phyloP scores from a whole-genome alignment of 2,329 filamentous ascomycete species.

The Fulvia fulva region DNA sequence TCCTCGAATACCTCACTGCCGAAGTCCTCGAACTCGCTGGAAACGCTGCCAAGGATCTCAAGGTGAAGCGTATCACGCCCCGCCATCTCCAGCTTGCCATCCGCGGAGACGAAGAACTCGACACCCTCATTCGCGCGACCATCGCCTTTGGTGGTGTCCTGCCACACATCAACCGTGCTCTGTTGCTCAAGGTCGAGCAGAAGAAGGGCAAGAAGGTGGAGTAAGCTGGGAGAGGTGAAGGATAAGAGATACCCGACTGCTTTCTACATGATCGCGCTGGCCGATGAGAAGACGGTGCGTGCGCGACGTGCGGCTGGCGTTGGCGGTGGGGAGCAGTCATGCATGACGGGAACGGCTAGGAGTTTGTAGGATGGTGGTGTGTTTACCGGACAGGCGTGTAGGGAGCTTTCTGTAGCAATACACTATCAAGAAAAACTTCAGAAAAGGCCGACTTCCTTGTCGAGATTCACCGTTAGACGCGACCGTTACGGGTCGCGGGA shows the following conservation, averaged over 20 bases:
- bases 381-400: neutral
- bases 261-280: neutral
- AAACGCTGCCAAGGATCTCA: slow-evolving; percentile 98
- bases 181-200: slow-evolving; percentile 93
- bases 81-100: slow-evolving; percentile 99
- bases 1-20: slow-evolving; percentile 96
- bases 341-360: neutral
- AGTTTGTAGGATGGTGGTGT: neutral
- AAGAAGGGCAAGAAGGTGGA: slow-evolving; percentile 78
- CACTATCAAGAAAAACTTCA: neutral
- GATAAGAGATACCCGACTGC: slow-evolving; percentile 2
- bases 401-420: slow-evolving; percentile 1
- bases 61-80: slow-evolving; percentile 99
- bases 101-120: slow-evolving; percentile 87
- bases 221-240: neutral
- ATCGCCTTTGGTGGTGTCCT: slow-evolving; percentile 98
- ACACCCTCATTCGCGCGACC: slow-evolving; percentile 93
- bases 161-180: slow-evolving; percentile 96
- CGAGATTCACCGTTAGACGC: too few relatives aligned
- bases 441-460: neutral
- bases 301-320: neutral
- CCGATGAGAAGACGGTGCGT: neutral
- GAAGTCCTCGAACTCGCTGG: slow-evolving; percentile 99
- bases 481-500: too few relatives aligned
- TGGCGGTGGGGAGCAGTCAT: neutral